Conservation (phyloP, 2,329 filamentous ascomycete genomes). For the Cryphonectria nitschkei region DNA sequence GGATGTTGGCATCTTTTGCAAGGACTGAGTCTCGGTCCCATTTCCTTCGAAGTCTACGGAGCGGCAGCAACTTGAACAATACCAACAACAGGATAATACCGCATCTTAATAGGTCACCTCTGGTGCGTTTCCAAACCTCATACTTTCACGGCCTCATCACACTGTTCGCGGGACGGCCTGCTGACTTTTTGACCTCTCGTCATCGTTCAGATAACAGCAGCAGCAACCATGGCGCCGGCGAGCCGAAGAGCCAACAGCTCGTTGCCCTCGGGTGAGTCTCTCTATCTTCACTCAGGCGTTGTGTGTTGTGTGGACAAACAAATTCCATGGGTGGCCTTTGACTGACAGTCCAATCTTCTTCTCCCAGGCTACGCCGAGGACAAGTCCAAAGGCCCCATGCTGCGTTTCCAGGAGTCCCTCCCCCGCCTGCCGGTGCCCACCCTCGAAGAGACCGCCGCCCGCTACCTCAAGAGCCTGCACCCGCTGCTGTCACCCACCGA, state of each 20-base stretch:
- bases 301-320: background rate
- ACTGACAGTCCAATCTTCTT: constrained; percentile 18
- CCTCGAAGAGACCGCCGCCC: constrained; percentile 78
- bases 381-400: constrained; percentile 76
- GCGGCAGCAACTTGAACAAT: constrained; percentile 18
- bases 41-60: constrained; percentile 17
- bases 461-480: constrained; percentile 80
- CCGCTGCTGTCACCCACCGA: constrained; percentile 72
- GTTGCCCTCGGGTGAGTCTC: constrained; percentile 51
- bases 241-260: constrained; percentile 61
- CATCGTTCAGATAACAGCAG: constrained; percentile 37
- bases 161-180: background rate
- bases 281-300: constrained; percentile 22
- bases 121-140: constrained; percentile 33
- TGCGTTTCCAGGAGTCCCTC: constrained; percentile 85
- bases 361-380: constrained; percentile 76
- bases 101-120: constrained; percentile 33
- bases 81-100: constrained; percentile 36
- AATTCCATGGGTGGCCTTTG: constrained; percentile 14
- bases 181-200: constrained; percentile 2
- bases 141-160: constrained; percentile 18
- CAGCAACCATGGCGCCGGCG: constrained; percentile 55
- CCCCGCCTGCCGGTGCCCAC: constrained; percentile 78
- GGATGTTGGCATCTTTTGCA: constrained; percentile 43
- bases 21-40: constrained; percentile 42